Base-by-base conservation (phyloP, 192 early-diverging fungal species). In the Coemansia sp. region DNA sequence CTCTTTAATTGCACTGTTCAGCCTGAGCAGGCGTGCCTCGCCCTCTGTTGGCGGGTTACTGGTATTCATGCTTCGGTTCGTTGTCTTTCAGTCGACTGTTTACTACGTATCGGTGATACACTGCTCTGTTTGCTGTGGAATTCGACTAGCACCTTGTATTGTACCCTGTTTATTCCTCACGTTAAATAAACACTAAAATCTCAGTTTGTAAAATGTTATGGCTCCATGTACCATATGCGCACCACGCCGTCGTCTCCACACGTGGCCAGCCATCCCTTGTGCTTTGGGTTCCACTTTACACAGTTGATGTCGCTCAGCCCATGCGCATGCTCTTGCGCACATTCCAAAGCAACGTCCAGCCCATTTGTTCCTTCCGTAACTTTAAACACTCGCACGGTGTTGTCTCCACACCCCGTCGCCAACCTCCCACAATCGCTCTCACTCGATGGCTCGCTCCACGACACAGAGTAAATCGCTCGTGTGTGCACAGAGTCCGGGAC, bases 191-290 rank as follows among this genome's bases (percentile, higher is more conserved):
- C n/a, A 38, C 37, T 29, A 21, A 15, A 14, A 39, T 5, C 15
- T 12, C 12, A 50, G 21, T 21, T 21, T 21, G 22, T 11, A 41
- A 35, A 32, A 35, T 37, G 3, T 21, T 27, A 69, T 19, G 24
- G 21, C 53, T 70, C 71, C 22, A 76, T 51, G 23, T 68, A 59
- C 96, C 96, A 98, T 24, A 98, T 88, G 22, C 90, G 83, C 4
- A 97, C 86, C 38, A 84, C 66, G 15, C 89, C 88, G 83, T 98
- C 96, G 73, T 98, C 96, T 5, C 96, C 96, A n/a, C 85, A 89
- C 4, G 93, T 89, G 4, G 93, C 91, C 32, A 98, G 71, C 82
- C 88, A 86, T 47, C 89, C 80, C 5, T 75, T 72, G 59, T 88
- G 81, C 5, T 69, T 73, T 2, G 92, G 90, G 70, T 89, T 89